Conservation (phyloP, 345 rosid species). For the Eucalyptus urophylla region DNA sequence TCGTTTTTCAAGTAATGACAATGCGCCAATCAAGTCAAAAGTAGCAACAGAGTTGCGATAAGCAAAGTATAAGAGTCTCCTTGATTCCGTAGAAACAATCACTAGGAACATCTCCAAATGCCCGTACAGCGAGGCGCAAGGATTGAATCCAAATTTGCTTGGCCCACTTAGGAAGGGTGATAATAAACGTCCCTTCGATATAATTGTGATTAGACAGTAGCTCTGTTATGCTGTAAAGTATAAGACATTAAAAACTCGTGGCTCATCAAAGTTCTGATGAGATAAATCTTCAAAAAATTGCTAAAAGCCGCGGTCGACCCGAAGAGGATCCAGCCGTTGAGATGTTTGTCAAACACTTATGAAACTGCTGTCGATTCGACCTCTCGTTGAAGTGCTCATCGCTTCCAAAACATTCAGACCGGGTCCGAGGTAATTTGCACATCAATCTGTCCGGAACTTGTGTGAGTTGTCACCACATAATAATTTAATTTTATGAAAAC, state of each 20-base stretch:
- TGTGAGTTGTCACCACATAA: not conserved
- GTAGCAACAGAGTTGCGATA: not conserved
- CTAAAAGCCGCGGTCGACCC: no score
- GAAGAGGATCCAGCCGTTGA: not conserved
- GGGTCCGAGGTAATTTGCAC: not conserved
- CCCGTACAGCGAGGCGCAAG: not conserved
- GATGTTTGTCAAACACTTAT: not conserved
- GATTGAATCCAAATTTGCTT: no score
- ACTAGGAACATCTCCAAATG: fast-evolving
- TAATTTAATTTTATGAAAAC: not conserved
- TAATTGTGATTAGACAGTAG: no score
- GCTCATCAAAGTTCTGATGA: not conserved
- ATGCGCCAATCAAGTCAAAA: no score
- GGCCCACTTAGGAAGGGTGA: not conserved
- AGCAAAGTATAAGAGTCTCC: not conserved
- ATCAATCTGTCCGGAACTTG: not conserved
- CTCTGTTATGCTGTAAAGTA: not conserved
- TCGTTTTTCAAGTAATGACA: no score
- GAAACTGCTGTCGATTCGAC: not conserved
- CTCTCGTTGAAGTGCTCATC: not conserved
- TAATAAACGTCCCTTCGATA: no score
- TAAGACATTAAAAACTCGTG: not conserved
- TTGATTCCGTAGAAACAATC: no score
- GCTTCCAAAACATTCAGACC: not conserved
- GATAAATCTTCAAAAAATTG: not conserved